These are phyloP conservation scores for Solanum pinnatisectum DNA, from an alignment of 257 asterid species.

Conservation along the genomic window DNA sequence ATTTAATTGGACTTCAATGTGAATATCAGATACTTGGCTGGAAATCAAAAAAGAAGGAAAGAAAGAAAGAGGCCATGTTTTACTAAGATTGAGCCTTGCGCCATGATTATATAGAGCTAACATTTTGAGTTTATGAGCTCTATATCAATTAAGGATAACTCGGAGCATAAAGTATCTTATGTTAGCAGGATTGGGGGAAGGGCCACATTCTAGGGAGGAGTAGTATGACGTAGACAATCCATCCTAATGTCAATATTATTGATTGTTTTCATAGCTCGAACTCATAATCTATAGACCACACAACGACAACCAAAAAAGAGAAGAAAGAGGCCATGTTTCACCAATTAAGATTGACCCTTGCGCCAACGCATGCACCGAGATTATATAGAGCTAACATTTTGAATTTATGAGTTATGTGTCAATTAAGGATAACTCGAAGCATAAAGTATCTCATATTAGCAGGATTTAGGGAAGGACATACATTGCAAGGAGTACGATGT, in stretches of 20 bases:
- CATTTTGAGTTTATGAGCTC: background rate
- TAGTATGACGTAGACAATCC: background rate
- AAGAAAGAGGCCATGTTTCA: background rate
- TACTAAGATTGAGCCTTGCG: background rate
- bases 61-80: background rate
- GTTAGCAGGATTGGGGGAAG: background rate
- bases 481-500: background rate
- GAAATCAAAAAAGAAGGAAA: too few species aligned
- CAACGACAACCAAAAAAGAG: background rate
- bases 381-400: background rate
- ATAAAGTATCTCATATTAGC: background rate
- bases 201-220: background rate
- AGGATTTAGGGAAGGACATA: background rate
- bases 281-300: background rate
- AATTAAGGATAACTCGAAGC: too few species aligned
- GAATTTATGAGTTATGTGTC: too few species aligned
- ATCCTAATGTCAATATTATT: accelerated
- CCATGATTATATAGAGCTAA: background rate
- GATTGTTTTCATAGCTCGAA: accelerated
- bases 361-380: background rate
- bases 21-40: accelerated
- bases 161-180: background rate
- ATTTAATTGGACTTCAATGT: too few species aligned
- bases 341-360: background rate
- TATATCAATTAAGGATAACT: background rate